Base-by-base conservation (phyloP, 176 grass and related monocot genomes). In the Oryza meridionalis region DNA sequence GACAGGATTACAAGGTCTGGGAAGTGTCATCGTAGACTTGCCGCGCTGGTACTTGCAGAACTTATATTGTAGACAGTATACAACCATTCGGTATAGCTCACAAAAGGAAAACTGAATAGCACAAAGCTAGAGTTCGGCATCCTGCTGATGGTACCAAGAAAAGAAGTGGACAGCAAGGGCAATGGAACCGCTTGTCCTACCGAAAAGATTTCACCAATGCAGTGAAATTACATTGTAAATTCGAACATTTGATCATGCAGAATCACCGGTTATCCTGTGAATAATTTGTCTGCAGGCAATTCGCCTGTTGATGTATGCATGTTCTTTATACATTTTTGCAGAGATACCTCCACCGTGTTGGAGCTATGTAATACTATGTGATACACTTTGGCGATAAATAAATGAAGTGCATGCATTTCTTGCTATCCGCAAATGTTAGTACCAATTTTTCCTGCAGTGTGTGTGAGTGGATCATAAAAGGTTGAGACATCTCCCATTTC, bases 1-100 rank as follows among this genome's bases (percentile, higher is more conserved):
- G 96, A 51, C 77, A 61, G 21, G 84, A 94, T 44, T 99, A 96
- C 87, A 99, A 94, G 75, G 88, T 98, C 22, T 95, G 96, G 96
- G 93, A 94, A 65, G 67, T 59, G 21, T 59, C 89, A 42, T 79
- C 77, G 22, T 82, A 84, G 77, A 46, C 53, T 45, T 67, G 72
- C 9, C 7, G n/a, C 59, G 63, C 73, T 4, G 77, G 71, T 32
- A 53, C 42, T 64, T 29, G 26, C 71, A 4, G 38, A 77, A 77
- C 78, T 49, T 64, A 45, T 49, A 61, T 11, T 27, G n/a, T 53
- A 26, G 16, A 24, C 26, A 53, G 51, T 55, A 55, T 16, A 55
- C 16, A 38, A 38, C n/a, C 62, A 31, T 59, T 35, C 11, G 43
- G 42, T 58, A 58, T 68, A 69, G 7, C 78, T 53, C 19, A 15